phyloP scores from a whole-genome alignment of 768 basidiomycete genomes.

The Hebeloma cylindrosporum region DNA sequence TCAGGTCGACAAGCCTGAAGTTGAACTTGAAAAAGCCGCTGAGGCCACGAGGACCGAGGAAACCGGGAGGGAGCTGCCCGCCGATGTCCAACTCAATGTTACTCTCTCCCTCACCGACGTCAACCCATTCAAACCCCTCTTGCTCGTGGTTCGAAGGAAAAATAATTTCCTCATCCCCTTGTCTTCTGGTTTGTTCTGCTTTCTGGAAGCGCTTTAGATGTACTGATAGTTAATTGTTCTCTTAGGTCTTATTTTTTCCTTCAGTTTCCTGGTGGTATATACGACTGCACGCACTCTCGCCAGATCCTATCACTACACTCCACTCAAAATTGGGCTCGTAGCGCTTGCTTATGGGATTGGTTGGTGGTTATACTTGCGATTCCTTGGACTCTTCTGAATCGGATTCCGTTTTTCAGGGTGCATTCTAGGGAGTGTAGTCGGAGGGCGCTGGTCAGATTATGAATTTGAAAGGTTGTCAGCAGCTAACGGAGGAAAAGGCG shows the following conservation, averaged over 20 bases:
- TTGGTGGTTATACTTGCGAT: conserved; percentile 26
- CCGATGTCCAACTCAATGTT: conserved; percentile 29
- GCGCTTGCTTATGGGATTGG: conserved; percentile 75
- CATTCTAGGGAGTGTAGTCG: conserved; percentile 41
- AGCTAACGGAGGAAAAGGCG: conserved; percentile 40
- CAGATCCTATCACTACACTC: conserved; percentile 59
- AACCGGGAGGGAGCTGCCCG: conserved; percentile 11
- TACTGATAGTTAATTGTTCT: not conserved
- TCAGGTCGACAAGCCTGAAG: conserved; percentile 10
- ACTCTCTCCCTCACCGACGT: conserved; percentile 66
- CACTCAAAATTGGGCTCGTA: conserved; percentile 74
- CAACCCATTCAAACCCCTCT: conserved; percentile 71
- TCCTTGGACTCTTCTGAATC: not conserved
- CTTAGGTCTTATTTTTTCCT: conserved; percentile 69
- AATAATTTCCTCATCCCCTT: conserved; percentile 70
- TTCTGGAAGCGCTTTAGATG: not conserved
- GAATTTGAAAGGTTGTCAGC: conserved; percentile 37
- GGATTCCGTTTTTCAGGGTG: conserved; percentile 28
- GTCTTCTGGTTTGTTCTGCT: conserved; percentile 51
- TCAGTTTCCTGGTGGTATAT: conserved; percentile 69
- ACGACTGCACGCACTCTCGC: conserved; percentile 72
- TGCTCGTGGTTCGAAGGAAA: conserved; percentile 51
- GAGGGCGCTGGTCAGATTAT: conserved; percentile 47
- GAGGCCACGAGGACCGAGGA: conserved; percentile 21
- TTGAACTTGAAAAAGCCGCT: conserved; percentile 27